Evolutionary conservation across 2,329 filamentous ascomycete species (phyloP).

Genomic region (Chrysoporthe austroafricana): DNA sequence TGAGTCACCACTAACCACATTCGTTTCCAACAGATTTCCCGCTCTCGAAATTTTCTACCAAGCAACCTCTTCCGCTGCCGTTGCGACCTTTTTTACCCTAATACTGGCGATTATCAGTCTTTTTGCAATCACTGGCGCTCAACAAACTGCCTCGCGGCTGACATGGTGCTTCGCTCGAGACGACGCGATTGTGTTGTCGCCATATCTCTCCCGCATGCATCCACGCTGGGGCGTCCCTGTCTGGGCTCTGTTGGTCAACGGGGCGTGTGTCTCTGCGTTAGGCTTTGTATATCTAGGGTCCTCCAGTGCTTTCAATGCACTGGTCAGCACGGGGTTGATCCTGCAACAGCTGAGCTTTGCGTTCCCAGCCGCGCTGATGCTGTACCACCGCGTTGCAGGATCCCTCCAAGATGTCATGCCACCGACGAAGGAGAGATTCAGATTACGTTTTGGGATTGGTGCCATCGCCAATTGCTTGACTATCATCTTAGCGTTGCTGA

Average conservation of each 20-base stretch:
- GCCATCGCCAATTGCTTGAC: conserved; percentile 19
- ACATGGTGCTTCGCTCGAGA: conserved; percentile 26
- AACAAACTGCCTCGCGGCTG: conserved; percentile 23
- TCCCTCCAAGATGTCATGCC: conserved; percentile 16
- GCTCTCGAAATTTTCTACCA: conserved; percentile 27
- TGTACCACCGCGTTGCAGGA: conserved; percentile 15
- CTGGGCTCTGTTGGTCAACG: conserved; percentile 20
- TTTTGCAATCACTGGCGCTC: conserved; percentile 26
- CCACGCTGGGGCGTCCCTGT: conserved; percentile 19
- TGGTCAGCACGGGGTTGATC: conserved; percentile 26
- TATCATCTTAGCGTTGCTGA: conserved; percentile 20
- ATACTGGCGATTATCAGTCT: conserved; percentile 3
- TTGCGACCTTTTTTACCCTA: conserved; percentile 20
- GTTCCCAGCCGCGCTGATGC: conserved; percentile 24
- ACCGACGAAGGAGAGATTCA: conserved; percentile 4
- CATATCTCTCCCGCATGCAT: conserved; percentile 14
- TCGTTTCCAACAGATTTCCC: conserved; percentile 8
- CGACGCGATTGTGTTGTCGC: conserved; percentile 20
- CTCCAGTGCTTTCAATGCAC: conserved; percentile 22
- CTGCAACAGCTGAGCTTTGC: conserved; percentile 27
- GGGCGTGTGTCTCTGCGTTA: conserved; percentile 15
- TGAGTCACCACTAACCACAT: too few species aligned
- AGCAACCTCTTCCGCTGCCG: conserved; percentile 16
- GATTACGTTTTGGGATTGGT: conserved; percentile 10
- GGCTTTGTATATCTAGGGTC: conserved; percentile 26